Percentiles rank a stretch among this genome's conserved stretches.
These are phyloP conservation scores for Phyllosticta citribraziliensis DNA, from an alignment of 2,329 filamentous ascomycete genomes.

Conservation along the genomic window DNA sequence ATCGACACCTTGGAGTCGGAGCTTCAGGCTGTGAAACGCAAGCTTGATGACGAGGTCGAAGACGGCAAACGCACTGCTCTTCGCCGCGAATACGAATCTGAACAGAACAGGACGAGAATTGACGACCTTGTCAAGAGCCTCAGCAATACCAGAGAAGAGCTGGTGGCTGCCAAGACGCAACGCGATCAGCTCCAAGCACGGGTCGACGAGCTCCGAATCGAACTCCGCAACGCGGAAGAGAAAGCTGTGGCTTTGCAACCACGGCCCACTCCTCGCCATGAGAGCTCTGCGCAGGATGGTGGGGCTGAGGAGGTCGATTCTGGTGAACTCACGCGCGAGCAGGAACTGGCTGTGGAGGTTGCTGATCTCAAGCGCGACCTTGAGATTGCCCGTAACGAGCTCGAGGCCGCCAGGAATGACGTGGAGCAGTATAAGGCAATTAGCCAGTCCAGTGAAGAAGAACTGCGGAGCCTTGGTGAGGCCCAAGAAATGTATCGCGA, in stretches of 20 bases:
- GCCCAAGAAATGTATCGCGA: conserved; percentile 81
- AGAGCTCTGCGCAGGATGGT: conserved; percentile 24
- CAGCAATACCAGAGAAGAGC: conserved; percentile 72
- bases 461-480: conserved; percentile 66
- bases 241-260: conserved; percentile 72
- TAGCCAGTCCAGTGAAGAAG: conserved; percentile 78
- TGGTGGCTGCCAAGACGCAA: conserved; percentile 75
- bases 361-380: conserved; percentile 81
- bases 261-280: conserved; percentile 58
- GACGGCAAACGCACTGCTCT: conserved; percentile 74
- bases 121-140: conserved; percentile 80
- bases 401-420: conserved; percentile 72
- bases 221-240: conserved; percentile 83
- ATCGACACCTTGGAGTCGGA: conserved; percentile 74
- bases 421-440: conserved; percentile 83
- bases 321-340: conserved; percentile 55
- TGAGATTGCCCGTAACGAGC: conserved; percentile 67
- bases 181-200: conserved; percentile 81
- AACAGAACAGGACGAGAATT: conserved; percentile 81
- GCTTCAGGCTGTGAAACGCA: conserved; percentile 67
- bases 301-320: conserved; percentile 39
- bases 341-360: conserved; percentile 75
- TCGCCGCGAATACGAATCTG: conserved; percentile 81
- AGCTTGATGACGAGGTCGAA: conserved; percentile 71
- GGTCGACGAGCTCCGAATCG: conserved; percentile 80